phyloP scores from a whole-genome alignment of 2,329 filamentous ascomycete species.

The Neoarthrinium moseri region DNA sequence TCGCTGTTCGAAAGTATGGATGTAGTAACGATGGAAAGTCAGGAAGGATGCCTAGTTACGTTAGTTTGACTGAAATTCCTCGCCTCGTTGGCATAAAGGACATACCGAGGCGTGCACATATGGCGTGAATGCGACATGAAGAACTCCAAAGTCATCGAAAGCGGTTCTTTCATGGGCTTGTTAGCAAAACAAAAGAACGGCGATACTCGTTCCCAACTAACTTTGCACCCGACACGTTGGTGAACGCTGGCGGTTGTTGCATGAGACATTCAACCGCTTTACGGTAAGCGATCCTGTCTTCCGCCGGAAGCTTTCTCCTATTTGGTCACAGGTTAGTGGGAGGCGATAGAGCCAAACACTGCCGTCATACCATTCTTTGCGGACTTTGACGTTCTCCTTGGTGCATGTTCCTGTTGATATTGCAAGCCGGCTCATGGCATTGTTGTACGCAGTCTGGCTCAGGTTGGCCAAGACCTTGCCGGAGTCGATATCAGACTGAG shows the following conservation, averaged over 20 bases:
- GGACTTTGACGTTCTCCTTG: slow-evolving; percentile 26
- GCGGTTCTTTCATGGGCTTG: slow-evolving; percentile 15
- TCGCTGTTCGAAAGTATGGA: slow-evolving; percentile 32
- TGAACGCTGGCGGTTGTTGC: slow-evolving; percentile 22
- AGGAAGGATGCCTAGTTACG: slow-evolving; percentile 30
- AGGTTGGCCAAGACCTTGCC: slow-evolving; percentile 24
- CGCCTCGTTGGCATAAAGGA: not conserved
- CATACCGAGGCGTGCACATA: slow-evolving; percentile 29
- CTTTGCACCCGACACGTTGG: slow-evolving; percentile 25
- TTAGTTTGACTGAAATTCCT: not conserved
- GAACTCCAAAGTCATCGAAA: slow-evolving; percentile 28
- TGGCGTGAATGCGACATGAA: slow-evolving; percentile 26
- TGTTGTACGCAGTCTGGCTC: slow-evolving; percentile 21
- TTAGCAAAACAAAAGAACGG: not conserved
- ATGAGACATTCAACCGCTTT: slow-evolving; percentile 28
- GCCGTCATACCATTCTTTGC: slow-evolving; percentile 26
- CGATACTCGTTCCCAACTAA: slow-evolving; percentile 8
- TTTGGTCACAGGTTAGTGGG: not conserved
- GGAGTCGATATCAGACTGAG: slow-evolving; percentile 25
- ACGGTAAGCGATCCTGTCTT: slow-evolving; percentile 22
- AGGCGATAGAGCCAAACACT: not conserved
- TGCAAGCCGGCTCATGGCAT: slow-evolving; percentile 21
- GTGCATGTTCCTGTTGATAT: slow-evolving; percentile 18
- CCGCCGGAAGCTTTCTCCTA: slow-evolving; percentile 24
- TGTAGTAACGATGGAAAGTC: slow-evolving; percentile 34